Evolutionary conservation across 202 grass and related monocot species (phyloP), one percentile per base, ranked within the genome.

Genomic region (Eragrostis tef): DNA sequence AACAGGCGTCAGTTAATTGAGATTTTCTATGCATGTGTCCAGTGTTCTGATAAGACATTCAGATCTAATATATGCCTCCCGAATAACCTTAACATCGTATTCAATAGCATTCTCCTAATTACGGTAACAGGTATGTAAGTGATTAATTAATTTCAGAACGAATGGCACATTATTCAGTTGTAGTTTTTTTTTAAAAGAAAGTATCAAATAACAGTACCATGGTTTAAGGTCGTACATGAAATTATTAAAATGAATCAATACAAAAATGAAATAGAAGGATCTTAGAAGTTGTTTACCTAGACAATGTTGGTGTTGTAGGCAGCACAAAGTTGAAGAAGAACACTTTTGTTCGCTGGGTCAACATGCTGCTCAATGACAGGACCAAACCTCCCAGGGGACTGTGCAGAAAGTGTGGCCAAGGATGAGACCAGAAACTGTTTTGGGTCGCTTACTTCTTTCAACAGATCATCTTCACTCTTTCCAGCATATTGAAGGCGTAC

Each of bases 361-460:
- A 95, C 92, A 81, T 86, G 71, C 73, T 94, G 84, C 77, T 98
- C 86, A 82, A 98, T 98, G 69, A 88, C 48, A 44, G 80, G 83
- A 65, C 88, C 81, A 86, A 95, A 98, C 66, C 92, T 90, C 65
- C 92, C 88, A 52, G 95, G 95, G 73, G 87, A 89, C 34, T 86
- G 88, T 3, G 64, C 83, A 83, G 92, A 94, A 78, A 98, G 86
- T 52, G 88, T 65, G 2, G 88, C 83, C 70, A 98, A 81, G 58
- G 90, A 94, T 80, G 90, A 90, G 61, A 98, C 90, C 25, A 94
- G 42, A 75, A 89, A 93, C 77, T 98, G 86, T 62, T 94, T 98
- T 83, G 88, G 85, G 77, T 98, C 95, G 73, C 66, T 88, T 75
- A 98, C 90, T 79, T 98, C 95, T 70, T 91, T 98, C 68, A 98